A percentile compares a stretch with the other conserved stretches of the same genome.
phyloP scores from a whole-genome alignment of 2,329 filamentous ascomycete genomes.

The Pseudocercospora eumusae region DNA sequence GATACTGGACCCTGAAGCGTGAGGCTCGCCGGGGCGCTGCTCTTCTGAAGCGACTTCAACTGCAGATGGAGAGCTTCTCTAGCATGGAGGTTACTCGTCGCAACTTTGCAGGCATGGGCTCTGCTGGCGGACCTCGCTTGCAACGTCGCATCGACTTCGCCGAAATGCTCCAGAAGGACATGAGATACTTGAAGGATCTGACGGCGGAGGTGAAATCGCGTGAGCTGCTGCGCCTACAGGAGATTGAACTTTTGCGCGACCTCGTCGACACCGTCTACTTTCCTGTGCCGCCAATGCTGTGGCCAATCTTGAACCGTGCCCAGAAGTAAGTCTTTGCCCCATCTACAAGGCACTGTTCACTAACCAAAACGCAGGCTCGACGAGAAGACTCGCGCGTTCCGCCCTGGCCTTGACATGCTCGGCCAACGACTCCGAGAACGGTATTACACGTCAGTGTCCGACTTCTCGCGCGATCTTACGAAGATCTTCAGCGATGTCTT shows the following conservation, averaged over 20 bases:
- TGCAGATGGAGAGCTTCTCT: conserved; percentile 94
- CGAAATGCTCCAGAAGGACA: conserved; percentile 70
- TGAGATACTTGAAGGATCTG: conserved; percentile 72
- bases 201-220: conserved; percentile 71
- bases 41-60: conserved; percentile 84
- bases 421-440: conserved; percentile 57
- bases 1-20: conserved; percentile 96
- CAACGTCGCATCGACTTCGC: conserved; percentile 86
- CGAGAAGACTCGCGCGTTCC: conserved; percentile 55
- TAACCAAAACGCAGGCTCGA: conserved; percentile 60
- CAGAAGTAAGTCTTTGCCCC: conserved; percentile 66
- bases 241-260: conserved; percentile 71
- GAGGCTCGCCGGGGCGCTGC: conserved; percentile 90
- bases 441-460: conserved; percentile 60
- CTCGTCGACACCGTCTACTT: conserved; percentile 92
- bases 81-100: conserved; percentile 95
- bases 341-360: conserved; percentile 28
- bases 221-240: conserved; percentile 75
- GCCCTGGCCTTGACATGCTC: conserved; percentile 55
- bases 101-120: conserved; percentile 94
- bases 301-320: conserved; percentile 77
- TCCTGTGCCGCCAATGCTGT: conserved; percentile 74
- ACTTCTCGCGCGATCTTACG: conserved; percentile 62
- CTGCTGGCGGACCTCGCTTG: conserved; percentile 74
- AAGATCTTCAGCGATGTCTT: conserved; percentile 58